Evolutionary conservation across 78 protist species (phyloP).

Genomic region (Dictyostelium capitatum): DNA sequence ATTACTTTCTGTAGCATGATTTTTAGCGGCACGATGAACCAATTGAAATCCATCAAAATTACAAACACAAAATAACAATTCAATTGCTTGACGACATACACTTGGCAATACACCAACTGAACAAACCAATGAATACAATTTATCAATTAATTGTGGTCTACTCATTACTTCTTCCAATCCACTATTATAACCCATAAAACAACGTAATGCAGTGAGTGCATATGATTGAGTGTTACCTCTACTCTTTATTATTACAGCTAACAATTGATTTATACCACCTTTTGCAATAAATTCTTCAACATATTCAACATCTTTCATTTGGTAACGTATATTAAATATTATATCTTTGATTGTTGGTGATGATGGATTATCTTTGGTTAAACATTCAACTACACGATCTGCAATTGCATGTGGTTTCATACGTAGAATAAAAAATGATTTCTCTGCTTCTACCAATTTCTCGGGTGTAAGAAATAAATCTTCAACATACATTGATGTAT

Average conservation of each 20-base stretch:
- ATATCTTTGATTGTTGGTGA: constrained; percentile 66
- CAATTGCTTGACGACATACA: constrained; percentile 76
- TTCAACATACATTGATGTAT: constrained; percentile 34
- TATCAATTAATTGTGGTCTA: constrained; percentile 67
- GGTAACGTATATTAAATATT: constrained; percentile 72
- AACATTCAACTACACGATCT: constrained; percentile 44
- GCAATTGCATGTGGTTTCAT: constrained; percentile 79
- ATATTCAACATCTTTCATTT: constrained; percentile 71
- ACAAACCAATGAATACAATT: constrained; percentile 23
- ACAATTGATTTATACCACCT: constrained; percentile 71
- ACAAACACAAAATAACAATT: constrained; percentile 75
- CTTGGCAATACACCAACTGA: constrained; percentile 33
- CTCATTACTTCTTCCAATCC: constrained; percentile 79
- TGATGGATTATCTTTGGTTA: constrained; percentile 17
- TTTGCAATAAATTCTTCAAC: constrained; percentile 78
- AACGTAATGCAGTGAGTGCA: constrained; percentile 72
- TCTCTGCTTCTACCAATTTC: constrained; percentile 55
- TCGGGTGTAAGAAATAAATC: constrained; percentile 65
- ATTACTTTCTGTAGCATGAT: constrained; percentile 3
- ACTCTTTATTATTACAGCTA: constrained; percentile 58
- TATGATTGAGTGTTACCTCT: constrained; percentile 80
- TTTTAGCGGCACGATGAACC: constrained; percentile 81
- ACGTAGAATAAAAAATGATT: constrained; percentile 30
- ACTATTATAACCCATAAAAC: constrained; percentile 80
- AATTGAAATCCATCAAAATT: constrained; percentile 79